These are phyloP conservation scores for Mycena leptocephala DNA, from an alignment of 768 basidiomycete species.

Conservation along the genomic window DNA sequence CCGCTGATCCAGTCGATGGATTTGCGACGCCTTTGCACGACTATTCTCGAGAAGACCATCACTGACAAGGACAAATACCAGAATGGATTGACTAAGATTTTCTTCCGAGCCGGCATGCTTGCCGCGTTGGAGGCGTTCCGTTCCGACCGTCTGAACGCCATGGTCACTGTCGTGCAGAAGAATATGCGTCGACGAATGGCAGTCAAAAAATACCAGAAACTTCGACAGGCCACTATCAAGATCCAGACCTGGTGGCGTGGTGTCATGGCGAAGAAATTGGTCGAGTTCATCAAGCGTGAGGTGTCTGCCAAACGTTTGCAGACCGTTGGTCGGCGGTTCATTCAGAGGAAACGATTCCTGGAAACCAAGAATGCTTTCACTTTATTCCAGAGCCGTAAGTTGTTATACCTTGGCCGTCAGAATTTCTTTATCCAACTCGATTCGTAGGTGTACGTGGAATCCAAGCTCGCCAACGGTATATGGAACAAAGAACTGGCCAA, in stretches of 20 bases:
- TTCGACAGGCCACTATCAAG: slow-evolving; percentile 83
- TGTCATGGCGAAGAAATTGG: slow-evolving; percentile 82
- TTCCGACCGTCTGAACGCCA: slow-evolving; percentile 87
- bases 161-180: slow-evolving; percentile 98
- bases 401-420: not conserved
- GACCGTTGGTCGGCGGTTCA: slow-evolving; percentile 75
- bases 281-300: slow-evolving; percentile 80
- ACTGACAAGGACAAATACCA: slow-evolving; percentile 98
- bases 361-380: slow-evolving; percentile 75
- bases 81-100: slow-evolving; percentile 97
- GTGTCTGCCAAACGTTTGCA: slow-evolving; percentile 86
- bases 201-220: slow-evolving; percentile 80
- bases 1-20: slow-evolving; percentile 89
- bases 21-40: slow-evolving; percentile 84
- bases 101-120: slow-evolving; percentile 99
- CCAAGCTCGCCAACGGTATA: slow-evolving; percentile 75
- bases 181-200: slow-evolving; percentile 94
- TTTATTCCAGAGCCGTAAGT: slow-evolving; percentile 90
- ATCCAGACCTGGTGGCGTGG: slow-evolving; percentile 98
- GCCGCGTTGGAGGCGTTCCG: slow-evolving; percentile 95
- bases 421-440: slow-evolving; percentile 1
- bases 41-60: slow-evolving; percentile 90
- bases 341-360: slow-evolving; percentile 82
- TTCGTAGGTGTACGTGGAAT: slow-evolving; percentile 80
- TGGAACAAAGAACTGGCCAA: slow-evolving; percentile 66